Percentiles rank a stretch among this genome's conserved stretches.
These are phyloP conservation scores for Nemania serpens DNA, from an alignment of 2,329 filamentous ascomycete genomes.

Conservation along the genomic window DNA sequence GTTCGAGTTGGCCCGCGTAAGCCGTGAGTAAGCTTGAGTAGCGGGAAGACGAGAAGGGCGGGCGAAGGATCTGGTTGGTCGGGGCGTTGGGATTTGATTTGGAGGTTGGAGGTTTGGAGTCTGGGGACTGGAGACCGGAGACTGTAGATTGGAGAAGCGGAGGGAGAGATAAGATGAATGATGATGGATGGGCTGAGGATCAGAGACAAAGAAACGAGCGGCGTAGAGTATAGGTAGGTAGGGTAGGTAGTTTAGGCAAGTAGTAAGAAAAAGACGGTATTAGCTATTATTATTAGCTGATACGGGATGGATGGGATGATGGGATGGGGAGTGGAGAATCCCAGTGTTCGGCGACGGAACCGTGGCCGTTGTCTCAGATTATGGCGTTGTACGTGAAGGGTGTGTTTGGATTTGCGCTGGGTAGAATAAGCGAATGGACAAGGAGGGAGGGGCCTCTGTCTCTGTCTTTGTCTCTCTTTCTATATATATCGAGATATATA, in stretches of 20 bases:
- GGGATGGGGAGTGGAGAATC: slow-evolving; percentile 24
- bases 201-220: slow-evolving; percentile 16
- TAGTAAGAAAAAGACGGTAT: background rate
- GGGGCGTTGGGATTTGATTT: background rate
- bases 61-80: slow-evolving; percentile 15
- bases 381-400: no score
- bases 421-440: no score
- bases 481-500: no score
- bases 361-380: slow-evolving; percentile 13
- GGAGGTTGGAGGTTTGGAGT: background rate
- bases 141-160: background rate
- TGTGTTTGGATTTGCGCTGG: no score
- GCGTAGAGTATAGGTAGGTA: slow-evolving; percentile 2
- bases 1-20: slow-evolving; percentile 16
- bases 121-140: slow-evolving; percentile 1
- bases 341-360: background rate
- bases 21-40: slow-evolving; percentile 16
- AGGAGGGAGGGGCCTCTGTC: no score
- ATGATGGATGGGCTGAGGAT: background rate
- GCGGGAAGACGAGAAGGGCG: slow-evolving; percentile 9
- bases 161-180: slow-evolving; percentile 9
- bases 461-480: no score
- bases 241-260: background rate
- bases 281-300: background rate
- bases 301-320: no score